Evolutionary conservation across 192 early-diverging fungal species (phyloP).

Genomic region (Jimgerdemannia lactiflua): DNA sequence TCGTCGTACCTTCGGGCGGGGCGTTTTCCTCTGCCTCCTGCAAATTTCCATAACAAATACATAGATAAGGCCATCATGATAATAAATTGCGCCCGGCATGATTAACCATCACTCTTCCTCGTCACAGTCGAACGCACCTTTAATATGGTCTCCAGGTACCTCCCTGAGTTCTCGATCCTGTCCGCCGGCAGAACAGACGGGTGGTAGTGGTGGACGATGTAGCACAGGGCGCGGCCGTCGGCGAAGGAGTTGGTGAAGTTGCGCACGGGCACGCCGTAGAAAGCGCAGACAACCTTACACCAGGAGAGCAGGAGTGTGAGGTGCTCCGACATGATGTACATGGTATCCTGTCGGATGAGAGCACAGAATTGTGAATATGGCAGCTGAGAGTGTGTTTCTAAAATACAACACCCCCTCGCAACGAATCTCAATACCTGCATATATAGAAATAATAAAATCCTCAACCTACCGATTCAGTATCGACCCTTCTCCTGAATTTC

Average conservation of each 20-base stretch:
- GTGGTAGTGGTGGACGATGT: constrained; percentile 34
- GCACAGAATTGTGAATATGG: too few relatives aligned
- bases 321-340: constrained; percentile 35
- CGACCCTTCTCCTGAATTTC: constrained; percentile 20
- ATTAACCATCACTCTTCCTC: background rate
- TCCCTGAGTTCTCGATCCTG: constrained; percentile 34
- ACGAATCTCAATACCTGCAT: too few relatives aligned
- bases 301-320: constrained; percentile 29
- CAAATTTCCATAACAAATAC: background rate
- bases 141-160: constrained; percentile 25
- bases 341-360: constrained; percentile 17
- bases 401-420: too few relatives aligned
- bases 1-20: constrained; percentile 17
- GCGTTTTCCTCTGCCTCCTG: constrained; percentile 28
- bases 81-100: background rate
- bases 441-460: background rate
- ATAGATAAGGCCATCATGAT: background rate
- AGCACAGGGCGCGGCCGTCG: constrained; percentile 32
- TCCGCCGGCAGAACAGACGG: constrained; percentile 27
- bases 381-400: too few relatives aligned
- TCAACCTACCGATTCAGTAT: constrained; percentile 22
- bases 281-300: constrained; percentile 36
- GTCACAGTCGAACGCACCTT: constrained; percentile 12
- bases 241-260: constrained; percentile 39
- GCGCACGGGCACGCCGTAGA: constrained; percentile 25